These are phyloP conservation scores for Firmiana major DNA, from an alignment of 345 rosid species.

Conservation along the genomic window DNA sequence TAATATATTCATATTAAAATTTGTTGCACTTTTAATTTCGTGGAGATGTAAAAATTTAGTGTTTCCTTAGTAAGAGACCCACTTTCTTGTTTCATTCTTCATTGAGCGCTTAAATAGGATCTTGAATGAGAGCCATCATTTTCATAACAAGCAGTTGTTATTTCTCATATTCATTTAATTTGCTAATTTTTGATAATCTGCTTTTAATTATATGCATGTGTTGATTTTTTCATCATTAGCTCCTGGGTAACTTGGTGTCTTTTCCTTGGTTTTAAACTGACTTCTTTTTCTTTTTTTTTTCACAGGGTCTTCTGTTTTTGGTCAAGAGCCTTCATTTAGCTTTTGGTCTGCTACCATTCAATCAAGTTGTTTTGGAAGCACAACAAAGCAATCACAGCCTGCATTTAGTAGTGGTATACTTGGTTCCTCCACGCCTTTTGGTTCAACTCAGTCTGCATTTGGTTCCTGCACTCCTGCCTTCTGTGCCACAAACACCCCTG, in stretches of 20 bases:
- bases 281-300: background rate
- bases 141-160: background rate
- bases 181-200: background rate
- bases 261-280: background rate
- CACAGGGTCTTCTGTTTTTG: constrained; percentile 61
- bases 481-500: constrained; percentile 34
- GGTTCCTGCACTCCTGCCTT: constrained; percentile 48
- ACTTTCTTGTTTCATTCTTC: background rate
- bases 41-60: background rate
- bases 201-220: background rate
- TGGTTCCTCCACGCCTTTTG: constrained; percentile 68
- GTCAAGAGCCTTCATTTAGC: constrained; percentile 78
- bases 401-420: constrained; percentile 61
- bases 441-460: constrained; percentile 57
- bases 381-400: constrained; percentile 69
- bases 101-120: background rate
- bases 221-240: background rate
- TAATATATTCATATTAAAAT: background rate
- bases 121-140: background rate
- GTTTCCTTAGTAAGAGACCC: background rate
- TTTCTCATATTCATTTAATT: background rate
- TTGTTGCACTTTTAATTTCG: background rate
- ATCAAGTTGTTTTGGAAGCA: constrained; percentile 57
- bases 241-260: background rate
- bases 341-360: constrained; percentile 63